These are phyloP conservation scores for Trichoderma atrobrunneum DNA, from an alignment of 2,329 filamentous ascomycete species.

Conservation along the genomic window DNA sequence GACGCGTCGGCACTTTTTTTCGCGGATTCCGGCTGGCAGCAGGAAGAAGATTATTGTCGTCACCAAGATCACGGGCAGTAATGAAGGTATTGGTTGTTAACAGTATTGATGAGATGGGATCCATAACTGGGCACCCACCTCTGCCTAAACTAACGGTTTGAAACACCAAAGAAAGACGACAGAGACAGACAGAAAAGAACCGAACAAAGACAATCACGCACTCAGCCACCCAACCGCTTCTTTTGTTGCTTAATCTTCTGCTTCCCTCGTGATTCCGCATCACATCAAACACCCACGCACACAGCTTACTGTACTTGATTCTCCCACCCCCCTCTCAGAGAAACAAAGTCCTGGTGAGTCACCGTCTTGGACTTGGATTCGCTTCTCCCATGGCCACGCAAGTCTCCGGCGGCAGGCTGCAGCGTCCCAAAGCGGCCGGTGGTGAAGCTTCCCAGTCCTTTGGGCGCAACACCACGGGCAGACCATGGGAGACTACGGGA, in stretches of 20 bases:
- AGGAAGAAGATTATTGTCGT: neutral
- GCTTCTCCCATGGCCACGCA: slow-evolving; percentile 15
- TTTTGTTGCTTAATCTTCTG: neutral
- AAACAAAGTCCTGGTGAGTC: slow-evolving; percentile 13
- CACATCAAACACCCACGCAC: neutral
- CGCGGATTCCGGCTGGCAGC: neutral
- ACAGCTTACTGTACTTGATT: neutral
- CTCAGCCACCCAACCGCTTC: neutral
- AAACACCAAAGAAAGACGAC: neutral
- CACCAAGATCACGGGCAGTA: neutral
- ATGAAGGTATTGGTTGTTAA: neutral
- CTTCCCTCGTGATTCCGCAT: neutral
- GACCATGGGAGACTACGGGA: no score
- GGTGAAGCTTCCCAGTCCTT: neutral
- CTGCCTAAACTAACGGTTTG: neutral
- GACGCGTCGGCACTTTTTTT: neutral
- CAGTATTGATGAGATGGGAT: neutral
- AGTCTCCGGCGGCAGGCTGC: slow-evolving; percentile 17
- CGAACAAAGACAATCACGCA: neutral
- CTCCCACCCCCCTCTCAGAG: neutral
- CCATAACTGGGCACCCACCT: neutral
- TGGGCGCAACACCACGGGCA: neutral
- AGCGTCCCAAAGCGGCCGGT: slow-evolving; percentile 7
- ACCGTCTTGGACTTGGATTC: slow-evolving; percentile 17
- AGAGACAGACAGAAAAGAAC: neutral